These are phyloP conservation scores for Selaginella moellendorffii DNA, from an alignment of 75 land plant species.

Conservation along the genomic window DNA sequence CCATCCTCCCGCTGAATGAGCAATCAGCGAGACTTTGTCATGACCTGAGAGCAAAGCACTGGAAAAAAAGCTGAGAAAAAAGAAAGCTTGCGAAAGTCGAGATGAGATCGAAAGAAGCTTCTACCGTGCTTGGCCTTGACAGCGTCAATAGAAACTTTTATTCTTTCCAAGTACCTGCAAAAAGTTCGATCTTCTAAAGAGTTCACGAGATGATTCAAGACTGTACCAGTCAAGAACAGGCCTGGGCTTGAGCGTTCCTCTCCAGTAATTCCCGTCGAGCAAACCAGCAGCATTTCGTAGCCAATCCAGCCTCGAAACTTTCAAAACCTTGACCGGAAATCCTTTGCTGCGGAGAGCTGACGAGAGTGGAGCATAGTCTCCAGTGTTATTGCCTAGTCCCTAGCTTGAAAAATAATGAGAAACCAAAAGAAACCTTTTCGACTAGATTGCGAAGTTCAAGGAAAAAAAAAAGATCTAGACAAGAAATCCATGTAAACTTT, in stretches of 20 bases:
- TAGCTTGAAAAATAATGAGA: too few relatives aligned
- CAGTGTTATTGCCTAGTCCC: constrained; percentile 87
- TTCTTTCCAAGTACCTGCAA: constrained; percentile 65
- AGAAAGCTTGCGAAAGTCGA: too few relatives aligned
- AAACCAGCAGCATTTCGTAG: constrained; percentile 81
- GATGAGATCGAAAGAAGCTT: too few relatives aligned
- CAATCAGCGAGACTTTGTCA: constrained; percentile 55
- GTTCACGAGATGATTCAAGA: neutral
- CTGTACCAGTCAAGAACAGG: constrained; percentile 84
- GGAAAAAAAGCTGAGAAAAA: too few relatives aligned
- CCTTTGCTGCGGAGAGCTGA: constrained; percentile 36
- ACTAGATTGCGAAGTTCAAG: too few relatives aligned
- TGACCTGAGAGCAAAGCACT: constrained; percentile 19
- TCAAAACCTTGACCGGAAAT: constrained; percentile 34
- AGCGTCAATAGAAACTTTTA: constrained; percentile 42
- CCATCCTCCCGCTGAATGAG: constrained; percentile 98
- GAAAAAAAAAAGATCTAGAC: too few relatives aligned
- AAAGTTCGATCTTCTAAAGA: too few relatives aligned
- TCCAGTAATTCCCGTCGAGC: constrained; percentile 69
- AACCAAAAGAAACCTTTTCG: too few relatives aligned
- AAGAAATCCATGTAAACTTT: too few relatives aligned
- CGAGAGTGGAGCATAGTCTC: constrained; percentile 43
- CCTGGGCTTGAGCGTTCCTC: constrained; percentile 66
- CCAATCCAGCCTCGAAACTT: constrained; percentile 83
- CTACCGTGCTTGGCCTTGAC: constrained; percentile 29